Conservation (phyloP, 2,329 filamentous ascomycete genomes). For the Claviceps digitariae region DNA sequence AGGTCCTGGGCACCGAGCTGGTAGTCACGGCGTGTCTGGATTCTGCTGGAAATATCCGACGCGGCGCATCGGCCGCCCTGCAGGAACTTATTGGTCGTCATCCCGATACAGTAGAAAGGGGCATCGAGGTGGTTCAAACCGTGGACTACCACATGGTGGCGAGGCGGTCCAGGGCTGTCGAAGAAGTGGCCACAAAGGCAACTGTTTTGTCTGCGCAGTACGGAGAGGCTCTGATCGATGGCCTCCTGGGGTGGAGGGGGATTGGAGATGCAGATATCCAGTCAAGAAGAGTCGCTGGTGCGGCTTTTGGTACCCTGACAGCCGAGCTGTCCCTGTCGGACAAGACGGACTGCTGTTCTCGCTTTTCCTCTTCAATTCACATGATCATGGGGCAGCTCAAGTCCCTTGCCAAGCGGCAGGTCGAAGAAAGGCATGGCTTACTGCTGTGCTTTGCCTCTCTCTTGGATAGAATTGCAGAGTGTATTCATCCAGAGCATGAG, state of each 20-base stretch:
- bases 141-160: constrained; percentile 93
- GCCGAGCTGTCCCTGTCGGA: constrained; percentile 22
- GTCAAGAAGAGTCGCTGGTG: constrained; percentile 59
- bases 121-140: constrained; percentile 74
- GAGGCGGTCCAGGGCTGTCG: constrained; percentile 67
- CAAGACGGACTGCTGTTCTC: constrained; percentile 10
- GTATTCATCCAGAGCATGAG: constrained; percentile 12
- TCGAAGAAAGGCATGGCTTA: constrained; percentile 58
- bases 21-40: constrained; percentile 75
- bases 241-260: constrained; percentile 73
- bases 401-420: constrained; percentile 37
- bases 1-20: constrained; percentile 68
- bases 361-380: constrained; percentile 22
- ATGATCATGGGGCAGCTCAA: constrained; percentile 31
- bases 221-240: constrained; percentile 55
- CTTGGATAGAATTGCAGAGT: constrained; percentile 31
- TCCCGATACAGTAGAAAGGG: constrained; percentile 67
- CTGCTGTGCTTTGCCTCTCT: constrained; percentile 48
- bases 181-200: constrained; percentile 58
- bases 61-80: constrained; percentile 82
- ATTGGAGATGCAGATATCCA: constrained; percentile 65
- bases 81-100: constrained; percentile 91
- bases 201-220: constrained; percentile 55
- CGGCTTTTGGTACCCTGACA: constrained; percentile 50
- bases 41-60: constrained; percentile 81